Evolutionary conservation across 2,329 filamentous ascomycete genomes (phyloP), one percentile per base, ranked within the genome.

Genomic region (Monosporascus sp.): DNA sequence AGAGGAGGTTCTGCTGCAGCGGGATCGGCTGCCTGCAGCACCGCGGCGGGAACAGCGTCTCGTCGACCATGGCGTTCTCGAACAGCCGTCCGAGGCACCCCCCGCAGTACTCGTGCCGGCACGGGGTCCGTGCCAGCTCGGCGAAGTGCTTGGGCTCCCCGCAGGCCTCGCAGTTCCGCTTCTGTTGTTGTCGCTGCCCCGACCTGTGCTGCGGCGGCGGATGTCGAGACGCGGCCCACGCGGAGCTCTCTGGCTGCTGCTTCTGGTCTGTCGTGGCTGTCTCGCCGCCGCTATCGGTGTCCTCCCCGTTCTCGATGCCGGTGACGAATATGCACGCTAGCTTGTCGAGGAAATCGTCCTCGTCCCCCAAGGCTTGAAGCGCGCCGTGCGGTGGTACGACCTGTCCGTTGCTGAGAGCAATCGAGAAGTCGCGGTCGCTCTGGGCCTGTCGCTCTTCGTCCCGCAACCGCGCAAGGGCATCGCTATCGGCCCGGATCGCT

Each of bases 1-100:
- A 70, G 1, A 59, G 40, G 0, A 62, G 63, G 27, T 69, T 69
- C 0, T 55, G 49, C 1, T 65, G 62, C 1, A 78, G 48, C 0
- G 72, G 63, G 5, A 85, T 77, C 0, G 62, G 53, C 26, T 73
- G 58, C 0, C 59, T 54, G 60, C 81, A 84, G 65, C 81, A 85
- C 2, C 72, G 70, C 0, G 81, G 80, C 0, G 81, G 82, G 53
- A 82, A 85, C 0, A 80, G 60, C 0, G 73, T 69, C 52, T 84
- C 78, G 55, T 83, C 77, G 0, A 53, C 65, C 22, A 78, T 69
- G 0, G 77, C 70, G 0, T 62, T 51, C 1, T 55, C n/a, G 61
- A 84, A 79, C 0, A 83, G 70, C 0, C 55, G 52, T 2, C 60
- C 59, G 0, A 85, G 58, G 59, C 82, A 85, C 1, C 56, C 56